Evolutionary conservation across 1,284 basidiomycete genomes (phyloP), one percentile per base, ranked within the genome.

Genomic region (Irpex sp.): DNA sequence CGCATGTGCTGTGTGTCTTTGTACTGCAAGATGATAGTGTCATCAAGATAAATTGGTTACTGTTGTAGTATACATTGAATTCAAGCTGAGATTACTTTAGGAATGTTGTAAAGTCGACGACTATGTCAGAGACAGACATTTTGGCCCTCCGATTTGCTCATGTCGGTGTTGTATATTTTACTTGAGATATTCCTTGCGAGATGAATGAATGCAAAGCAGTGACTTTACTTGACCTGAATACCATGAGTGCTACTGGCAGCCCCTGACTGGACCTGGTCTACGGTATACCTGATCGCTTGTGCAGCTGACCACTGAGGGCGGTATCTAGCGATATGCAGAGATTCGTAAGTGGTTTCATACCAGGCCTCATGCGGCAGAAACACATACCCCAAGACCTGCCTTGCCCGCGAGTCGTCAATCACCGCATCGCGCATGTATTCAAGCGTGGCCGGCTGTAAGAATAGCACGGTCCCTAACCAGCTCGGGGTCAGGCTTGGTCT

Each of bases 351-450:
- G 26, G 26, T 26, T 26, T 26, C 26, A 26, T 26, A 26, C 26
- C 26, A 26, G 2, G 26, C 26, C 26, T 4, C 40, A 8, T 15
- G 40, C 15, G 2, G 40, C 15, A 44, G 40, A 0, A 2, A 36
- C 54, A 13, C 34, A 26, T 26, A 56, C 54, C 54, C 26, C 4
- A 56, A 26, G 6, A 56, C 54, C 17, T 56, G 7, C 31, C 54
- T 7, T 36, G 54, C 54, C 8, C 54, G 21, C 21, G 54, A 56
- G 31, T 56, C 54, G n/a, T 56, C 54, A 11, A 56, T 56, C 11
- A 56, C 54, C 26, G 34, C 54, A 17, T 56, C 54, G 19, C 54
- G 54, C 54, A 56, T 56, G 54, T 56, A 56, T 31, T 56, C 54
- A 19, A 56, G 54, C 3, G 54, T 56, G n/a, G 26, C 11, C 5